These are phyloP conservation scores for Caloboletus firmus DNA, from an alignment of 1,284 basidiomycete genomes.

Conservation along the genomic window DNA sequence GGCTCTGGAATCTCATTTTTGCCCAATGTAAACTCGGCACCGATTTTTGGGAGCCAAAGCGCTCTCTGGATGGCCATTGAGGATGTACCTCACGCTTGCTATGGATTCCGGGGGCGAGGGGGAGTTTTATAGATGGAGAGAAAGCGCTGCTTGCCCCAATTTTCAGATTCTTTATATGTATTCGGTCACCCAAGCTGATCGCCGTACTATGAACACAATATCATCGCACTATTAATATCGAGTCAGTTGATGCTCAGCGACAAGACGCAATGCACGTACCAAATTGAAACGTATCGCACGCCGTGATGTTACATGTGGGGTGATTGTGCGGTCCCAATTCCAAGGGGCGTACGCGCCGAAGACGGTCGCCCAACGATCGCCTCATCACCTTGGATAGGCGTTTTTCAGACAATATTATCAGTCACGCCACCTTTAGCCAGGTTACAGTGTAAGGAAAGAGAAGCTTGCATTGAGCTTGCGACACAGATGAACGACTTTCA, in stretches of 20 bases:
- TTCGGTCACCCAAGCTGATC: not conserved
- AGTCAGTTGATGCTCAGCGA: too few species aligned
- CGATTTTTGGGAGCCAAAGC: slow-evolving; percentile 20
- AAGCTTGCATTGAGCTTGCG: too few species aligned
- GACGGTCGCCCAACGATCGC: too few species aligned
- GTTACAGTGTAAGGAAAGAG: too few species aligned
- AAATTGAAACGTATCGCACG: not conserved
- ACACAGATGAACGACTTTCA: too few species aligned
- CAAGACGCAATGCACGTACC: not conserved
- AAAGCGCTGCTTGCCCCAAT: too few species aligned
- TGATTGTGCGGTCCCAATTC: not conserved
- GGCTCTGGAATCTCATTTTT: slow-evolving; percentile 13
- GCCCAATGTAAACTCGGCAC: slow-evolving; percentile 14
- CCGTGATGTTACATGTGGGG: not conserved
- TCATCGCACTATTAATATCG: not conserved
- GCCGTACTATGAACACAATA: not conserved
- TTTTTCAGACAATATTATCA: not conserved
- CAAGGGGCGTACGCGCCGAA: too few species aligned
- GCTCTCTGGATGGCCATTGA: slow-evolving; percentile 16
- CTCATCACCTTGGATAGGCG: not conserved
- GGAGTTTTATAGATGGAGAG: not conserved
- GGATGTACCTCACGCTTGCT: not conserved
- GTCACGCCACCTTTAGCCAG: too few species aligned
- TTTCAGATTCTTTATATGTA: too few species aligned
- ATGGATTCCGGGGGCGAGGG: not conserved